These are phyloP conservation scores for Durusdinium trenchii DNA, from an alignment of 73 alveolate species.

Conservation along the genomic window DNA sequence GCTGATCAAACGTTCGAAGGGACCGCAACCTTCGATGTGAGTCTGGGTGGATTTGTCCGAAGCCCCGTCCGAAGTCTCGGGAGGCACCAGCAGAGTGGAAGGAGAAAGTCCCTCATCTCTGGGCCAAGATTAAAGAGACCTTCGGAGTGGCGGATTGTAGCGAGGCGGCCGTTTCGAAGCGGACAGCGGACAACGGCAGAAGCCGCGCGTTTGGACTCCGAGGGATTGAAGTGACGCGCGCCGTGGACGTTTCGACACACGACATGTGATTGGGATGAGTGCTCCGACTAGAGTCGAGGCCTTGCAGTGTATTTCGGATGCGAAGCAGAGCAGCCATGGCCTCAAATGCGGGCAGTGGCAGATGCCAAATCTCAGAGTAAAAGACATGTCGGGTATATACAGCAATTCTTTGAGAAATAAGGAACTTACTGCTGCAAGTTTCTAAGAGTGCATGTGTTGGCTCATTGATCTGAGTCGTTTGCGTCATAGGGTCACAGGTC, in stretches of 20 bases:
- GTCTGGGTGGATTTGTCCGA: not conserved
- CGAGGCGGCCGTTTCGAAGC: not conserved
- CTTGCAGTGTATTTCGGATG: no score
- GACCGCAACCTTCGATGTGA: no score
- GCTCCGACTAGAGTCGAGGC: not conserved
- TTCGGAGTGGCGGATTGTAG: constrained; percentile 19
- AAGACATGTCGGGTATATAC: no score
- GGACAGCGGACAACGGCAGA: not conserved
- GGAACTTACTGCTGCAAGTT: no score
- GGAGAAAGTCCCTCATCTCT: constrained; percentile 1
- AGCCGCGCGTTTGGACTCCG: not conserved
- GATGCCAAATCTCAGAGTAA: not conserved
- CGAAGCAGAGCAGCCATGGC: no score
- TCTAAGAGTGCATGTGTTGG: no score
- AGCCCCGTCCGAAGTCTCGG: no score
- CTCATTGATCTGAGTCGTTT: no score
- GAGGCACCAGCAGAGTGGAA: constrained; percentile 26
- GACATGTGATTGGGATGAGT: not conserved
- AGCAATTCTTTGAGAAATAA: no score
- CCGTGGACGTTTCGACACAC: not conserved
- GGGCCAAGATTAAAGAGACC: constrained; percentile 11
- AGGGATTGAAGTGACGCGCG: not conserved
- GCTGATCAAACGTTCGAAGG: no score
- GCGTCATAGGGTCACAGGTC: not conserved
- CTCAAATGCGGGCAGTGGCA: no score